Conservation (phyloP, 2,329 filamentous ascomycete genomes). For the Orbilia brochopaga region DNA sequence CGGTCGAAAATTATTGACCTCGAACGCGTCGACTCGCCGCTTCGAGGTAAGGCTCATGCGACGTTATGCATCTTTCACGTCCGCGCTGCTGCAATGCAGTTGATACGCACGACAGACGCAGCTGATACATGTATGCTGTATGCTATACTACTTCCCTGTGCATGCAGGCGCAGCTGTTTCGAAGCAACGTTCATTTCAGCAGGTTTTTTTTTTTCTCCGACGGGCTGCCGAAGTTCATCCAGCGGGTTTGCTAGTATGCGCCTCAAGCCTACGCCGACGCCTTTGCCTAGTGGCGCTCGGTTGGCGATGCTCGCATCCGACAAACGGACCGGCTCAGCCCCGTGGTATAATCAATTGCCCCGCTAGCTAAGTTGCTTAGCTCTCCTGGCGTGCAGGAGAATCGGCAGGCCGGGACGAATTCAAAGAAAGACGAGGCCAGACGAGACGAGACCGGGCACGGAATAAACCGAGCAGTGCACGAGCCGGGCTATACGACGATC, state of each 20-base stretch:
- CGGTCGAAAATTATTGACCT: no score
- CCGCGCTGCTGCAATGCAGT: no score
- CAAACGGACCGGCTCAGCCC: neutral
- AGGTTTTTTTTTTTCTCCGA: neutral
- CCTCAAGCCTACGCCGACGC: neutral
- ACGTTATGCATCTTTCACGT: no score
- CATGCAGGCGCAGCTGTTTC: neutral
- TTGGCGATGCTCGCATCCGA: slow-evolving; percentile 2
- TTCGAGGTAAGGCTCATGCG: no score
- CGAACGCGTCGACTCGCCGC: no score
- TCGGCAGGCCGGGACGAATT: no score
- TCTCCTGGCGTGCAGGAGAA: neutral
- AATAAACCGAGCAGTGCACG: no score
- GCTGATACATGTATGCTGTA: neutral
- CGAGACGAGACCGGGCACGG: no score
- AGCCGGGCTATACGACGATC: slow-evolving; percentile 15
- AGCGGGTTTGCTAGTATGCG: neutral
- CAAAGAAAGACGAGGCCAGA: no score
- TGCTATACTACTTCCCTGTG: no score
- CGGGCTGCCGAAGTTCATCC: neutral
- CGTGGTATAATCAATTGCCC: neutral
- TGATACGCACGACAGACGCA: no score
- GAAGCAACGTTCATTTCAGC: neutral
- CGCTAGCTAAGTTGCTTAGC: neutral
- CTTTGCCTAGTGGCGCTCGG: slow-evolving; percentile 3